Evolutionary conservation across 23 red algal species (phyloP), one percentile per base, ranked within the genome.

Genomic region (Pyropia haitanensis): DNA sequence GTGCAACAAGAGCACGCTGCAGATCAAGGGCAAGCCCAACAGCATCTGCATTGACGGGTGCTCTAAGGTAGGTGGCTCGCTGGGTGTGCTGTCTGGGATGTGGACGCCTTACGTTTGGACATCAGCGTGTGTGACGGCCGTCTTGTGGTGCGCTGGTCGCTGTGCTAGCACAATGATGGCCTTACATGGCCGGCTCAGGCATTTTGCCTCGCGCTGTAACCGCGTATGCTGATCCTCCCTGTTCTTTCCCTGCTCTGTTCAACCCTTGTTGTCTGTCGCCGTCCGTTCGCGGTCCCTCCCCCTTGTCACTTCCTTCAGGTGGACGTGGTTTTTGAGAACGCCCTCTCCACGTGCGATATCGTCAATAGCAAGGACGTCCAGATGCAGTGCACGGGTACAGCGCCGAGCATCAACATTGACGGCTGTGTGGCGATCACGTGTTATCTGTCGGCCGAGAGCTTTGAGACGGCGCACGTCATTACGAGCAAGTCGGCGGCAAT

Each of bases 21-120:
- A 83, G 50, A 57, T 83, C 10, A 83, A 24, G 24, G 67, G 68
- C 16, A 83, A 83, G 71, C 33, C 31, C 53, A 83, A 83, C 63
- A 48, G 68, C 39, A 83, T 83, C 50, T 48, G 34, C 12, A 52
- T 83, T 53, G 79, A 83, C 58, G 34, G 66, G 33, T 83, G 79
- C 55, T 60, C 29, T 2, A 83, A 83, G 44, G 31, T 30, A 29
- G 25, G 20, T 27, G 5, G 27, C 44, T 46, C 39, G 39, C 10
- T 10, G 39, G 39, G 39, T 13, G 39, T 13, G 39, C 1, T 13
- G 4, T 12, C 5, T 12, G 10, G 39, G 39, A 9, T 6, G 6
- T 6, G 2, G 31, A 2, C 6, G 31, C 3, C 6, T 33, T n/a
- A n/a, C n/a, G n/a, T n/a, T n/a, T n/a, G n/a, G 3, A 32, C 5